Evolutionary conservation across 176 grass and related monocot genomes (phyloP), one percentile per base, ranked within the genome.

Genomic region (Aegilops longissima): DNA sequence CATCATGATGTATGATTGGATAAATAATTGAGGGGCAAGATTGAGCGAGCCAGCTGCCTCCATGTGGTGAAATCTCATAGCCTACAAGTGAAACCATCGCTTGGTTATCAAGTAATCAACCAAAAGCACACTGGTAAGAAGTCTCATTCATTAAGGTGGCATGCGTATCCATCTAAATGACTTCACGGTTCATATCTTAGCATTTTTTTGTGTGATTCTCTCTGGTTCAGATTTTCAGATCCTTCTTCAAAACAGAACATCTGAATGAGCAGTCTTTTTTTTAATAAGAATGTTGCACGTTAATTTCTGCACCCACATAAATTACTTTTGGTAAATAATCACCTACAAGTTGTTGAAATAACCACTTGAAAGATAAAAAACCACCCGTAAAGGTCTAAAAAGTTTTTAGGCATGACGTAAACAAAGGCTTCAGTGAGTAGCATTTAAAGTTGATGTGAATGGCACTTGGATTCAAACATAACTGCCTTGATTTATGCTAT

Each of bases 1-100:
- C 77, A 25, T 39, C 56, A 39, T 79, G 54, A 61, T 63, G 34
- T 25, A 16, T 62, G 58, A 25, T 63, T 63, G 77, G 35, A 38
- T 79, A 25, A 20, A 79, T 39, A 79, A 79, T 25, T 40, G 61
- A 63, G 33, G 34, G 58, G 34, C 77, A 79, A 79, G 77, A 63
- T 63, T 40, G 34, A 79, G 52, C 8, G n/a, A 56, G 25, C 47
- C 47, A 12, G 27, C 25, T 76, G 45, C 29, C 16, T 77, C 47
- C 49, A 16, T 21, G 27, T 56, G 24, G 14, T 21, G 74, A 52
- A 56, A 47, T 76, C 74, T 77, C 25, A 56, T 25, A 77, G 27
- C 47, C 17, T 77, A 77, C 9, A 31, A 11, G 17, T 54, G 74
- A 77, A 77, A 29, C 54, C 54, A 78, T 24, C 54, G 10, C 76